A percentile compares a stretch with the other conserved stretches of the same genome.
Evolutionary conservation across 352 stramenopile species (phyloP).

Genomic region (Globisporangium perplexum): DNA sequence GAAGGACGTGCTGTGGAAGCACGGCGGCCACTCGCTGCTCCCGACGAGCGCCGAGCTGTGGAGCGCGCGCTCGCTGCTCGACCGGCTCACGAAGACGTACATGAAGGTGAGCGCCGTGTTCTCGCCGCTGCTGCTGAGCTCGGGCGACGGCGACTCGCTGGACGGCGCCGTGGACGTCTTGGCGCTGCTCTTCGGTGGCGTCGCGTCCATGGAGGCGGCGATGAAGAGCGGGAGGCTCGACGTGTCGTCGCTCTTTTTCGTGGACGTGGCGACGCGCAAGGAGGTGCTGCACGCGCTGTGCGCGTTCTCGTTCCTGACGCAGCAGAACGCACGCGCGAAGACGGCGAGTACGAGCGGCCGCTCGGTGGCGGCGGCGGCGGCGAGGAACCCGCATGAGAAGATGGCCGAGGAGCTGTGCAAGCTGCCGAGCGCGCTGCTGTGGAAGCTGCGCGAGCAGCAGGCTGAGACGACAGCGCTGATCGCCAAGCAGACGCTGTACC

Average conservation of each 20-base stretch:
- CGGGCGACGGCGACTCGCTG: slow-evolving; percentile 11
- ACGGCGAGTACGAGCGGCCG: neutral
- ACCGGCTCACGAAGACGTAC: slow-evolving; percentile 54
- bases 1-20: slow-evolving; percentile 92
- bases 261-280: slow-evolving; percentile 51
- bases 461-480: slow-evolving; percentile 45
- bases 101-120: slow-evolving; percentile 38
- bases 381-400: slow-evolving; percentile 20
- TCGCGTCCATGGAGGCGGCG: slow-evolving; percentile 66
- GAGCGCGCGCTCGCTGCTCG: slow-evolving; percentile 65
- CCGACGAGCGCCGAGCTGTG: slow-evolving; percentile 55
- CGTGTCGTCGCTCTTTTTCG: slow-evolving; percentile 72
- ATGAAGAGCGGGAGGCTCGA: slow-evolving; percentile 76
- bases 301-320: slow-evolving; percentile 75
- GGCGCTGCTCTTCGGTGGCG: slow-evolving; percentile 66
- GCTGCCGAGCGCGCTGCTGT: slow-evolving; percentile 49
- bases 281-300: slow-evolving; percentile 75
- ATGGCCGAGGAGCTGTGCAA: slow-evolving; percentile 71
- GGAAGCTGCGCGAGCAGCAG: slow-evolving; percentile 56
- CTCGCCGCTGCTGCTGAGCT: slow-evolving; percentile 17
- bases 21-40: slow-evolving; percentile 80
- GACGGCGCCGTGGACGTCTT: slow-evolving; percentile 62
- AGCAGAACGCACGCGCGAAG: slow-evolving; percentile 33
- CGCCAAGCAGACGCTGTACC: slow-evolving; percentile 64
- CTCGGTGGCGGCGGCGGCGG: slow-evolving; percentile 5